Evolutionary conservation across 768 basidiomycete species (phyloP), one percentile per base, ranked within the genome.

Genomic region (Termitomyces sp.): DNA sequence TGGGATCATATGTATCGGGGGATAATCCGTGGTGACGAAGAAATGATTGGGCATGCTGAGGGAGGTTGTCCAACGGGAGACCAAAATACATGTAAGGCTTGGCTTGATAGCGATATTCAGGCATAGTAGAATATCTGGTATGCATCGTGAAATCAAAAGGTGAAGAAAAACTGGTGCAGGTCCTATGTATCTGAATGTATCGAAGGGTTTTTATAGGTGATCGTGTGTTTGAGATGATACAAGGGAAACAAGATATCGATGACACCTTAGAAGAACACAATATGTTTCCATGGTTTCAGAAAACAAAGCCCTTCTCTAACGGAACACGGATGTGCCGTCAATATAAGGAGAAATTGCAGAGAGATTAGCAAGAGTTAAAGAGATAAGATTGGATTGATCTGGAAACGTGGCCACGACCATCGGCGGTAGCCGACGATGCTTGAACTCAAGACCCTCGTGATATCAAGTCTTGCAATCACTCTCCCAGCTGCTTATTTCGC

Each of bases 401-500:
- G 51, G 40, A 40, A 40, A 38, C 18, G 38, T 40, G 35, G 26
- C 24, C 24, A 40, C 18, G 10, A 38, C 9, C 10, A 48, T 46
- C 61, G 65, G 64, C 51, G 42, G 59, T 61, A 2, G 54, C 61
- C 60, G 64, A 65, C 55, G 54, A 65, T 65, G 64, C 54, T 65
- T 63, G 61, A 58, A 44, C 59, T 60, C 5, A 22, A 65, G 54
- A 58, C 62, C 14, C 57, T 64, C 63, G 63, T 68, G 62, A 64
- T 69, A 61, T 72, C 65, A 56, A 51, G 47, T 7, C 63, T 70
- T 18, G 64, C 59, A n/a, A 40, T 73, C 22, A 64, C 56, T 14
- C 55, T 73, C 24, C 70, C 70, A 26, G 64, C 61, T 20, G 49
- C 53, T 30, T 70, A 65, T 60, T 62, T 71, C 60, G 45, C 62